Evolutionary conservation across 805 yeast species (phyloP), one percentile per base, ranked within the genome.

Genomic region (Candida pseudofarinosa): DNA sequence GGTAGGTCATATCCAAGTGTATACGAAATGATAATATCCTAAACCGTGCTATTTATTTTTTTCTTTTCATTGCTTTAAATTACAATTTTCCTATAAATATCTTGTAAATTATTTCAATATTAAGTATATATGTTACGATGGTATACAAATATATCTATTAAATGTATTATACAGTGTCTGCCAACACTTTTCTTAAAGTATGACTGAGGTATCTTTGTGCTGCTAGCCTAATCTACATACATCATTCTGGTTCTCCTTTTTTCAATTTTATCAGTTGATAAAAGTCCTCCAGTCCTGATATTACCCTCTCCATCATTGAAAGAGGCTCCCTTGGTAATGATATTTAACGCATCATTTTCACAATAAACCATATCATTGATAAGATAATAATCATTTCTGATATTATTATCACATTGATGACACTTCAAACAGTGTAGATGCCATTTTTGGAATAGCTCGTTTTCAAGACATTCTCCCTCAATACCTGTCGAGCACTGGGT

Each of bases 401-500:
- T 84, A 5, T 53, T 49, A 2, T 54, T 51, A 5, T 65, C 56
- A 65, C 98, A 90, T 33, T 71, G 67, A 37, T 65, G 58, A 64
- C 98, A 91, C 39, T 63, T 69, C 52, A 90, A 72, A 60, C 98
- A 91, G 17, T 71, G 61, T 4, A 75, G 64, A 58, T 91, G 98
- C 71, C 87, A 90, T 44, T 88, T 76, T 51, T 83, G 84, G 35
- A 69, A 63, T 28, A 77, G 61, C 54, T 83, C 89, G 53, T 81
- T 85, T 54, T 88, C 96, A 34, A 91, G 73, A 61, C 98, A 91
- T 58, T 80, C 80, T 3, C 98, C 98, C 59, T 91, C 97, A 38
- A 93, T 87, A 23, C 95, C 96, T 3, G 54, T 52, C 10, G 75
- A 70, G 62, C 99, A 91, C 13, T 72, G 63, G 37, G 70, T 69